These are phyloP conservation scores for Pleurotus djamor DNA, from an alignment of 768 basidiomycete genomes.

Conservation along the genomic window DNA sequence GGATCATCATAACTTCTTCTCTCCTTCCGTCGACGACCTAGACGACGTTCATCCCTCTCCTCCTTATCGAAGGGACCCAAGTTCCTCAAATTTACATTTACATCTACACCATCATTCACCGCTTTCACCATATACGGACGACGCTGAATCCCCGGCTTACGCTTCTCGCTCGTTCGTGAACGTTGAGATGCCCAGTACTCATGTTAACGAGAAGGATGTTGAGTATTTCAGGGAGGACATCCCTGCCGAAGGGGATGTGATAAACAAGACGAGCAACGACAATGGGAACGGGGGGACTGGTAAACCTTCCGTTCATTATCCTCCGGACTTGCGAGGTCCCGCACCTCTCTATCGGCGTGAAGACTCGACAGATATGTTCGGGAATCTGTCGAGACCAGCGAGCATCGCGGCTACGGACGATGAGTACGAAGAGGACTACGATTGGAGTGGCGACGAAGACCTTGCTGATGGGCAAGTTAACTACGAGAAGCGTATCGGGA, in stretches of 20 bases:
- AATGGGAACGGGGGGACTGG: slow-evolving; percentile 17
- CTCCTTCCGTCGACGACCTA: slow-evolving; percentile 2
- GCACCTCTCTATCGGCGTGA: slow-evolving; percentile 22
- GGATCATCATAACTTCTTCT: neutral
- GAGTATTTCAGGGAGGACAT: neutral
- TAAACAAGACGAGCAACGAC: slow-evolving; percentile 14
- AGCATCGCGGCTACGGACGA: slow-evolving; percentile 57
- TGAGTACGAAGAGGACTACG: slow-evolving; percentile 60
- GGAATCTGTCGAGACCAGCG: slow-evolving; percentile 26
- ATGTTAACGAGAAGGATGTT: slow-evolving; percentile 14
- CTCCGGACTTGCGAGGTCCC: slow-evolving; percentile 32
- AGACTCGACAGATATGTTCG: slow-evolving; percentile 24
- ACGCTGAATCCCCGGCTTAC: slow-evolving; percentile 22
- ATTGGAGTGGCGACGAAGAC: slow-evolving; percentile 82
- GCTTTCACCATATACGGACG: neutral
- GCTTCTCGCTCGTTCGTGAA: slow-evolving; percentile 17
- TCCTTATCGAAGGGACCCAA: slow-evolving; percentile 31
- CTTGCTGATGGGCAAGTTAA: slow-evolving; percentile 68
- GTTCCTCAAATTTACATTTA: slow-evolving; percentile 26
- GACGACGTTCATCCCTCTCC: slow-evolving; percentile 25
- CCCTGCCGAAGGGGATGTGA: slow-evolving; percentile 8
- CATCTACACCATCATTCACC: neutral
- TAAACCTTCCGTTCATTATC: slow-evolving; percentile 54
- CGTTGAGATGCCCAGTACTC: neutral
- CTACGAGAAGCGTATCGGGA: slow-evolving; percentile 60